phyloP scores from a whole-genome alignment of 2,329 filamentous ascomycete species.

The Decorospora gaudefroyi region DNA sequence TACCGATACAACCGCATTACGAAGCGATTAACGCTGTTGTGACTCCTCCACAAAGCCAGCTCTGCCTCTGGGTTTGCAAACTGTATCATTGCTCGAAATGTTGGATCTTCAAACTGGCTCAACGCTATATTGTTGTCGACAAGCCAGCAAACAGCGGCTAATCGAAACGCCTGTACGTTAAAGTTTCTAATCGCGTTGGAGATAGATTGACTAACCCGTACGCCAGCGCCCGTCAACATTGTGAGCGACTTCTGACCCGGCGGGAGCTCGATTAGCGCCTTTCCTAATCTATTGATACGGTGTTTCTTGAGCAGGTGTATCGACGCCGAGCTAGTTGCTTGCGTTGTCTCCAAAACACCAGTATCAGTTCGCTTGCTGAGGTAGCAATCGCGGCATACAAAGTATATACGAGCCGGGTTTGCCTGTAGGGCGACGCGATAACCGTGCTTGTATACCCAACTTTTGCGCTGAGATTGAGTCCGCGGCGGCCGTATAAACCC shows the following conservation, averaged over 20 bases:
- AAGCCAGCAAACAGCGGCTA: neutral
- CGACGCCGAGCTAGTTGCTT: neutral
- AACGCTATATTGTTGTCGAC: neutral
- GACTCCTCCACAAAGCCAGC: neutral
- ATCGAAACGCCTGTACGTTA: conserved; percentile 1
- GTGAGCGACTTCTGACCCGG: neutral
- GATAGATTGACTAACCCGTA: neutral
- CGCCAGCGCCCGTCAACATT: too few relatives aligned
- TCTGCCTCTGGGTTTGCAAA: conserved; percentile 2
- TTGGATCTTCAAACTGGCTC: conserved; percentile 1
- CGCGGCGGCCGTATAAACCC: neutral
- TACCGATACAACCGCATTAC: neutral
- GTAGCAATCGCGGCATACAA: neutral
- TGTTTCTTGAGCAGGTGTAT: neutral
- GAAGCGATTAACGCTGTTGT: neutral
- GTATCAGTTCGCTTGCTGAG: neutral
- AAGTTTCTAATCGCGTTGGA: neutral
- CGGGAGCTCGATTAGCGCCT: neutral
- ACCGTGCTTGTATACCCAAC: neutral
- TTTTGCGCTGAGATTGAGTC: neutral
- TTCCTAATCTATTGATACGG: neutral
- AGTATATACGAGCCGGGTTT: neutral
- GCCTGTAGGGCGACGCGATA: neutral
- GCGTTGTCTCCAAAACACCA: neutral
- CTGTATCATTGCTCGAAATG: neutral